These are phyloP conservation scores for Blastomyces percursus DNA, from an alignment of 2,329 filamentous ascomycete species.

Conservation along the genomic window DNA sequence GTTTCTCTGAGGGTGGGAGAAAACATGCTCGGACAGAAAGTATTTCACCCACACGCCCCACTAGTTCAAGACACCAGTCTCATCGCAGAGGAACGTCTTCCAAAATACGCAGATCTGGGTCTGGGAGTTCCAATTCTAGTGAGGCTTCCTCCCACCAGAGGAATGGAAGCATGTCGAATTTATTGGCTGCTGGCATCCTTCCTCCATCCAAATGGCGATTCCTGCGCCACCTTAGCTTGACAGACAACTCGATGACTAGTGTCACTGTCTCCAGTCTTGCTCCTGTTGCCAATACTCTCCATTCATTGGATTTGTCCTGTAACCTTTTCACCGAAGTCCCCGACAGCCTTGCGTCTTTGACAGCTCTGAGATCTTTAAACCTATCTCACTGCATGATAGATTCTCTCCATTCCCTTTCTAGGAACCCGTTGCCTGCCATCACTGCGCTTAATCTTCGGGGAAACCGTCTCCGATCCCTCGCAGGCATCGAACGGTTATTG, in stretches of 20 bases:
- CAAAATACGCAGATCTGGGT: conserved; percentile 75
- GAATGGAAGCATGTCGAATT: conserved; percentile 63
- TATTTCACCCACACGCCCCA: conserved; percentile 67
- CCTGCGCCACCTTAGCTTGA: conserved; percentile 77
- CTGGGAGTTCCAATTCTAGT: conserved; percentile 82
- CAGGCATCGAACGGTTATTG: conserved; percentile 77
- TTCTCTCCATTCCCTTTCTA: conserved; percentile 73
- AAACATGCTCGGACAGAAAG: conserved; percentile 49
- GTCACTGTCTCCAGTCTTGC: conserved; percentile 64
- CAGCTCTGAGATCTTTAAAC: conserved; percentile 82
- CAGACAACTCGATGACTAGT: conserved; percentile 80
- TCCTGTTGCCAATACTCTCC: conserved; percentile 75
- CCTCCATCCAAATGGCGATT: conserved; percentile 91
- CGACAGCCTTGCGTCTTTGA: conserved; percentile 75
- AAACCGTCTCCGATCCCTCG: conserved; percentile 77
- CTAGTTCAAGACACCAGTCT: conserved; percentile 61
- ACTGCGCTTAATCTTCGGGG: conserved; percentile 82
- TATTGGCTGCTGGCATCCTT: conserved; percentile 59
- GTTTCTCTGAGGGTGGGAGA: conserved; percentile 45
- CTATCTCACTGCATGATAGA: conserved; percentile 97
- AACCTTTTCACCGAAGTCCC: conserved; percentile 94
- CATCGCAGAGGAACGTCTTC: conserved; percentile 56
- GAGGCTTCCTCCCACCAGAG: conserved; percentile 43
- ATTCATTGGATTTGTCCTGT: conserved; percentile 82
- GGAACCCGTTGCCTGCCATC: conserved; percentile 82